Evolutionary conservation across 306 rosid species (phyloP).

Genomic region (Clitoria ternatea): DNA sequence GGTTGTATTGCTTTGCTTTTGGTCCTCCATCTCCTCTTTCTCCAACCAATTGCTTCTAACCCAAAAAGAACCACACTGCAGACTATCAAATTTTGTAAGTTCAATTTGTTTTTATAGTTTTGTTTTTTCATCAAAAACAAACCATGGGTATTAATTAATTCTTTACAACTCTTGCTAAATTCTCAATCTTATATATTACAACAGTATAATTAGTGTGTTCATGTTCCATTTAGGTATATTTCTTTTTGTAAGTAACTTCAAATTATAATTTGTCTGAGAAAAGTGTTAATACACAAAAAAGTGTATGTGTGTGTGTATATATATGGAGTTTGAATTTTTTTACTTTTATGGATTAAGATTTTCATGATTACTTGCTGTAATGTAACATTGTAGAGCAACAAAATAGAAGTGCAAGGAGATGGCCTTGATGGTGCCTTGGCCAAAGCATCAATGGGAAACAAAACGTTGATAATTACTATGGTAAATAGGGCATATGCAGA

Average conservation of each 20-base stretch:
- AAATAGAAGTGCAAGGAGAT: conserved; percentile 18
- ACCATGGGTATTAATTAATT: background rate
- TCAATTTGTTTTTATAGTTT: background rate
- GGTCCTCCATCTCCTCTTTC: conserved; percentile 42
- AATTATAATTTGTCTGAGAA: too few relatives aligned
- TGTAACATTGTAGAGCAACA: background rate
- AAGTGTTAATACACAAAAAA: too few relatives aligned
- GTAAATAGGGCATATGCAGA: conserved; percentile 67
- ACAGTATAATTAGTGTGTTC: too few relatives aligned
- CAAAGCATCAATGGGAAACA: conserved; percentile 58
- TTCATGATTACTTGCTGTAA: background rate
- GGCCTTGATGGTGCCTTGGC: conserved; percentile 40
- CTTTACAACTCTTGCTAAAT: too few relatives aligned
- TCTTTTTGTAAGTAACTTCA: too few relatives aligned
- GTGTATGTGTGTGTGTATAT: too few relatives aligned
- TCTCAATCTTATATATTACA: too few relatives aligned
- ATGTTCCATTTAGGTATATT: too few relatives aligned
- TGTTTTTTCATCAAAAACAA: background rate
- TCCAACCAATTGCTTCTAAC: conserved; percentile 1
- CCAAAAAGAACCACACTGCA: background rate
- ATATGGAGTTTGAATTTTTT: background rate
- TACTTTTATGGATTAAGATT: background rate
- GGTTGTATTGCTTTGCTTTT: conserved; percentile 21
- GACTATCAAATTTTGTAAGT: conserved; percentile 25
- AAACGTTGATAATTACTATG: conserved; percentile 55